These are phyloP conservation scores for Fusarium fujikuroi DNA, from an alignment of 2,329 filamentous ascomycete species.

Conservation along the genomic window DNA sequence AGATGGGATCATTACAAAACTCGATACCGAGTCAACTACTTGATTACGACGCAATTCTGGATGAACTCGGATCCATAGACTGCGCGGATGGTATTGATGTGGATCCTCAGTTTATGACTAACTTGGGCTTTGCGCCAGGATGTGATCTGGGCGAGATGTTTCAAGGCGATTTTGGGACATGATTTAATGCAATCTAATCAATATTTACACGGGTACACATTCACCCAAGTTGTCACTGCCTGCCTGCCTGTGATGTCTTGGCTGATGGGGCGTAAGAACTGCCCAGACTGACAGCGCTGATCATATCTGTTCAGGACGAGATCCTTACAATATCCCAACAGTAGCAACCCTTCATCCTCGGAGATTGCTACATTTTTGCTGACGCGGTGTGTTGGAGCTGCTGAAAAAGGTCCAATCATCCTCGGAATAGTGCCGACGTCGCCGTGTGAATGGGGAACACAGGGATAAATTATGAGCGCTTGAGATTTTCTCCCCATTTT, in stretches of 20 bases:
- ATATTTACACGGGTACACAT: constrained; percentile 2
- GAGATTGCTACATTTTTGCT: neutral
- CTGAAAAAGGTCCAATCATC: neutral
- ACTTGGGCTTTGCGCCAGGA: constrained; percentile 72
- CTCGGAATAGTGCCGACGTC: neutral
- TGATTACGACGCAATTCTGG: constrained; percentile 64
- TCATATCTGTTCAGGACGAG: neutral
- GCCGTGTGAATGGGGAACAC: constrained; percentile 2
- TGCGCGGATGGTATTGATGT: constrained; percentile 61
- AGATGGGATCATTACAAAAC: constrained; percentile 34
- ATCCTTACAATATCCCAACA: neutral
- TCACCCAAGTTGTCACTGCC: neutral
- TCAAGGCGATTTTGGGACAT: constrained; percentile 53
- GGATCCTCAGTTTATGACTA: constrained; percentile 73
- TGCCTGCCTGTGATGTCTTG: neutral
- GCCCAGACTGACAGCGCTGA: neutral
- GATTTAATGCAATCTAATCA: constrained; percentile 34
- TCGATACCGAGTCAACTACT: constrained; percentile 44
- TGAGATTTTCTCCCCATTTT: constrained; percentile 37
- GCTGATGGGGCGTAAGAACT: neutral
- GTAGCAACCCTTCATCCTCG: neutral
- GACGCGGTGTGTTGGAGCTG: neutral
- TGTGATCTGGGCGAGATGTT: constrained; percentile 67
- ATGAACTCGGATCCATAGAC: constrained; percentile 63
- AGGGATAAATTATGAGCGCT: constrained; percentile 21